phyloP scores from a whole-genome alignment of 495 filamentous ascomycete species.

The Penicillium bovifimosum region DNA sequence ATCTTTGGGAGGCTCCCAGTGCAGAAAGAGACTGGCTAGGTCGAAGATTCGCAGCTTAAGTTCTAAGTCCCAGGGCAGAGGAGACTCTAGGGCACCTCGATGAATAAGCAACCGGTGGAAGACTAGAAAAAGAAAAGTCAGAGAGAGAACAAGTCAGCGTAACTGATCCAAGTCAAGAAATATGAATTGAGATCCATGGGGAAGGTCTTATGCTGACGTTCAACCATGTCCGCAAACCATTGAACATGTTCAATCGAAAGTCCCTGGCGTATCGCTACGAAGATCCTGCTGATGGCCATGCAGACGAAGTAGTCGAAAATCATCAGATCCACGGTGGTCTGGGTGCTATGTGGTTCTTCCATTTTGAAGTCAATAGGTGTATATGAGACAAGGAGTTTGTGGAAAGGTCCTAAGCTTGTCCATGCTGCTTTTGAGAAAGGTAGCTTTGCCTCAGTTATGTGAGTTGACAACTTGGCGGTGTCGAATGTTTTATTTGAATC shows the following conservation, averaged over 20 bases:
- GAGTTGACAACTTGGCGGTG: neutral
- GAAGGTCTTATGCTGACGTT: constrained; percentile 15
- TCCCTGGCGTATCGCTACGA: constrained; percentile 8
- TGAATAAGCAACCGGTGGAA: neutral
- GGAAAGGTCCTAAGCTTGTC: neutral
- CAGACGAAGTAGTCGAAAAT: constrained; percentile 54
- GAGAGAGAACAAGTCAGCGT: neutral
- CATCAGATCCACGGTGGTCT: constrained; percentile 42
- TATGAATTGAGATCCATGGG: too few relatives aligned
- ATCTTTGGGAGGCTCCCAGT: constrained; percentile 1
- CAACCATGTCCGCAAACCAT: constrained; percentile 20
- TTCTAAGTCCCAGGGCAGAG: constrained; percentile 21
- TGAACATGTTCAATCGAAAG: constrained; percentile 9
- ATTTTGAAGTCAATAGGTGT: neutral
- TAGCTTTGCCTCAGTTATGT: too few relatives aligned
- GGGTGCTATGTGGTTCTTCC: constrained; percentile 19
- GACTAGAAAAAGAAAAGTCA: neutral
- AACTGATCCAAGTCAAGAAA: neutral
- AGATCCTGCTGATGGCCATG: constrained; percentile 31
- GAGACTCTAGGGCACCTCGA: neutral
- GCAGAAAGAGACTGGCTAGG: constrained; percentile 13
- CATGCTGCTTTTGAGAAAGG: neutral
- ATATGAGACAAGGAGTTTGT: neutral
- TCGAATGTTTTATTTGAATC: neutral
- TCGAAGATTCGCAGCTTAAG: constrained; percentile 26